Evolutionary conservation across 768 basidiomycete species (phyloP).

Genomic region (Multifurca ochricompacta): DNA sequence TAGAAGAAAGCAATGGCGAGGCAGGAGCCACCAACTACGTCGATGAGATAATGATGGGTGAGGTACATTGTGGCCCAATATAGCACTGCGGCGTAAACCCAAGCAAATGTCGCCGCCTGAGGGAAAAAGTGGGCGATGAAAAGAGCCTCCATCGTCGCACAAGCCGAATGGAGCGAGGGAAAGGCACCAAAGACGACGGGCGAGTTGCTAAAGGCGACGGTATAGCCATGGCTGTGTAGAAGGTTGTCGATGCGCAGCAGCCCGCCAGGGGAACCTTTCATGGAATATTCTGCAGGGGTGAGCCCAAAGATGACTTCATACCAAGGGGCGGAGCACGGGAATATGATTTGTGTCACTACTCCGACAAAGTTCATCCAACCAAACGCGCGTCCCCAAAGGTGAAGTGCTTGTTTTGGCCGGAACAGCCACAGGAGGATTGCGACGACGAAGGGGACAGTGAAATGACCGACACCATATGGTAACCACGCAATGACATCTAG

Average conservation of each 20-base stretch:
- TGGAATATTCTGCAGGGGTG: conserved; percentile 87
- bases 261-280: conserved; percentile 90
- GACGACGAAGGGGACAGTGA: conserved; percentile 77
- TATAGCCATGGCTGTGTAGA: conserved; percentile 71
- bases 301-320: conserved; percentile 96
- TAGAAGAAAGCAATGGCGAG: conserved; percentile 86
- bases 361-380: conserved; percentile 91
- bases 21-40: conserved; percentile 90
- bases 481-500: conserved; percentile 94
- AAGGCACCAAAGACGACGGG: conserved; percentile 97
- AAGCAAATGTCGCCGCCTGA: conserved; percentile 53
- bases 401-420: conserved; percentile 69
- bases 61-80: conserved; percentile 99
- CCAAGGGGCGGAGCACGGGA: conserved; percentile 95
- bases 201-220: conserved; percentile 70
- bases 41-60: conserved; percentile 97
- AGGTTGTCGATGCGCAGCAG: conserved; percentile 87
- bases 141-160: conserved; percentile 86
- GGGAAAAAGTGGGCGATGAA: conserved; percentile 96
- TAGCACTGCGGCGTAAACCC: conserved; percentile 76
- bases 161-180: conserved; percentile 86
- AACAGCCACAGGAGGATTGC: conserved; percentile 87
- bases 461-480: conserved; percentile 94
- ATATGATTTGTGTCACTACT: conserved; percentile 77
- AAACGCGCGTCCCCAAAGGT: conserved; percentile 79